phyloP scores from a whole-genome alignment of 2,329 filamentous ascomycete genomes.

The Cryphonectria parasitica region DNA sequence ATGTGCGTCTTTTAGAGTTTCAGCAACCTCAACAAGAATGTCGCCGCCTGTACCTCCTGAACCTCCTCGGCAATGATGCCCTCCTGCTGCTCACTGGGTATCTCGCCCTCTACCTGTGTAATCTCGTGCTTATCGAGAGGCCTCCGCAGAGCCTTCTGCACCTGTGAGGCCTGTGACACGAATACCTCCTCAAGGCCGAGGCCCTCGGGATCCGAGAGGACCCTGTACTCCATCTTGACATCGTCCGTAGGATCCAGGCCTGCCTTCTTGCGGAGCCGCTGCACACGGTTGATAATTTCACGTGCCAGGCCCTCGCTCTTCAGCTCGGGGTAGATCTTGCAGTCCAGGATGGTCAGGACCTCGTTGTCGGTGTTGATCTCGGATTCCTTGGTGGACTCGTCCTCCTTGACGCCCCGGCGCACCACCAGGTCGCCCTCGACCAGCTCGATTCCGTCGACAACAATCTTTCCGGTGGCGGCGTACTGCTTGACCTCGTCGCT shows the following conservation, averaged over 20 bases:
- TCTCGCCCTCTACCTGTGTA: slow-evolving; percentile 62
- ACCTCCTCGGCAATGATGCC: slow-evolving; percentile 78
- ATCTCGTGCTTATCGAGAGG: slow-evolving; percentile 72
- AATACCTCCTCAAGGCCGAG: slow-evolving; percentile 75
- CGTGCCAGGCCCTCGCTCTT: slow-evolving; percentile 76
- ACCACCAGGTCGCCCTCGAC: slow-evolving; percentile 83
- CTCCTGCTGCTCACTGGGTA: slow-evolving; percentile 53
- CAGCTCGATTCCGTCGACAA: slow-evolving; percentile 84
- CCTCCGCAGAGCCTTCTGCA: slow-evolving; percentile 78
- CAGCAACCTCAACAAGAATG: slow-evolving; percentile 62
- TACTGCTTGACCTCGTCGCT: slow-evolving; percentile 83
- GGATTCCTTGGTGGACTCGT: slow-evolving; percentile 70
- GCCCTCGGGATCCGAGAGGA: slow-evolving; percentile 77
- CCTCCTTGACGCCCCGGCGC: slow-evolving; percentile 76
- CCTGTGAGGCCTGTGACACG: slow-evolving; percentile 65
- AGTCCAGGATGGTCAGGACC: slow-evolving; percentile 85
- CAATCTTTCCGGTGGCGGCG: slow-evolving; percentile 71
- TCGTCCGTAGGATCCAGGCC: slow-evolving; percentile 90
- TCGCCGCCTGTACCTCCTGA: slow-evolving; percentile 83
- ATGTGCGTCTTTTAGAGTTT: slow-evolving; percentile 18
- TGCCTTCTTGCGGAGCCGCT: slow-evolving; percentile 91
- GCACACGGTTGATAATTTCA: slow-evolving; percentile 92
- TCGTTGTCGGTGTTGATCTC: slow-evolving; percentile 90
- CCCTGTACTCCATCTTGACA: slow-evolving; percentile 89
- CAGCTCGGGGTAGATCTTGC: slow-evolving; percentile 77